Percentiles rank a stretch among this genome's conserved stretches.
Conservation (phyloP, 352 stramenopile genomes). For the Thalassiosira exigua region DNA sequence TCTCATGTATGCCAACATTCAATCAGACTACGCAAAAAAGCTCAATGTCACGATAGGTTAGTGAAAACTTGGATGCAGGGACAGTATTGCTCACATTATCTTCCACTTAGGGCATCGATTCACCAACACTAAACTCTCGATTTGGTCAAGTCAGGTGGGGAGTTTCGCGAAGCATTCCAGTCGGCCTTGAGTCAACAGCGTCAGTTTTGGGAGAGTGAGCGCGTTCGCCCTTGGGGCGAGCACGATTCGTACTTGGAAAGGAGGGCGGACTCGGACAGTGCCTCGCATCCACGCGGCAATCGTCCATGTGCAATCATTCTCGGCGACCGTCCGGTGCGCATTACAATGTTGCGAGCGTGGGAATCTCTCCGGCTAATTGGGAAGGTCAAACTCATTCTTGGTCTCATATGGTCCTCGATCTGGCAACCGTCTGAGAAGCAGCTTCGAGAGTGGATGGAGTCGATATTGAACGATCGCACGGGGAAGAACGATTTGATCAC, state of each 20-base stretch:
- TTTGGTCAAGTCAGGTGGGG: constrained; percentile 54
- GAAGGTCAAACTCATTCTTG: constrained; percentile 78
- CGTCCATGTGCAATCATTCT: constrained; percentile 69
- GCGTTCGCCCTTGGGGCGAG: not conserved
- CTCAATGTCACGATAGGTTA: constrained; percentile 78
- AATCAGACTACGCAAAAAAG: constrained; percentile 80
- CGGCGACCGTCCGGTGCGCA: constrained; percentile 76
- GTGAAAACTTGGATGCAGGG: too few relatives aligned
- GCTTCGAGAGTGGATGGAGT: constrained; percentile 79
- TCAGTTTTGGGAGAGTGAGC: constrained; percentile 47
- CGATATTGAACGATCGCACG: constrained; percentile 71
- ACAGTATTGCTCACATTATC: too few relatives aligned
- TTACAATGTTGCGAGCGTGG: constrained; percentile 79
- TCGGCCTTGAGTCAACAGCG: constrained; percentile 54
- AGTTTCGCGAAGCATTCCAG: constrained; percentile 75
- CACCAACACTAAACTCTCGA: too few relatives aligned
- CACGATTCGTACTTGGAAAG: not conserved
- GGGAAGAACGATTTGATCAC: constrained; percentile 78
- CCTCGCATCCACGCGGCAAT: constrained; percentile 48
- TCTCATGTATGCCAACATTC: constrained; percentile 73
- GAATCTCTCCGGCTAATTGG: constrained; percentile 74
- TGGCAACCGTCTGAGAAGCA: constrained; percentile 76
- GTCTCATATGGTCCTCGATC: constrained; percentile 73
- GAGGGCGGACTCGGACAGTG: too few relatives aligned
- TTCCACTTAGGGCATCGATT: too few relatives aligned